Conservation (phyloP, 345 rosid genomes). For the Populus alba region DNA sequence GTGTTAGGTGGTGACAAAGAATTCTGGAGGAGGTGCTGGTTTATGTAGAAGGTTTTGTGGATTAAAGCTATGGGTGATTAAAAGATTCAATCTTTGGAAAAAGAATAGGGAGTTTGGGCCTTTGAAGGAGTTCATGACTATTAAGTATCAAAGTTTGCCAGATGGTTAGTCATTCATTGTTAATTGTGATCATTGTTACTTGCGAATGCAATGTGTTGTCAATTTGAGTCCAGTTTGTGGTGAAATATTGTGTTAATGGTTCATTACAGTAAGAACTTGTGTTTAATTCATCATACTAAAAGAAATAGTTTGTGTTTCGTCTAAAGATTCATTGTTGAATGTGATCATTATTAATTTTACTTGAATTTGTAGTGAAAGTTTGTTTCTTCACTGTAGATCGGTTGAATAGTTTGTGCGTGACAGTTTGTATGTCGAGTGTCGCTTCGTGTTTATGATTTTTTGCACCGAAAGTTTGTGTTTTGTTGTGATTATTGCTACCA, state of each 20-base stretch:
- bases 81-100: conserved; percentile 37
- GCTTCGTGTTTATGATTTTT: background rate
- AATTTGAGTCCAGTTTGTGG: background rate
- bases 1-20: conserved; percentile 32
- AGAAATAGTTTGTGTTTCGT: background rate
- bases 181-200: background rate
- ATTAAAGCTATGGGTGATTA: conserved; percentile 40
- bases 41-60: conserved; percentile 44
- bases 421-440: background rate
- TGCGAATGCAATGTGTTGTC: background rate
- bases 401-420: background rate
- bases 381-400: background rate
- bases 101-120: conserved; percentile 24
- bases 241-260: background rate
- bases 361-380: background rate
- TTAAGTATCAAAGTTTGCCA: conserved; percentile 26
- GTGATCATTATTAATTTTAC: background rate
- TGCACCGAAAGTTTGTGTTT: background rate
- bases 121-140: conserved; percentile 33
- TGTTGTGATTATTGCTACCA: background rate
- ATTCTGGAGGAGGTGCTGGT: conserved; percentile 35
- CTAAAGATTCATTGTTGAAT: background rate
- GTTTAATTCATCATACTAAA: background rate
- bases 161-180: conserved; percentile 22
- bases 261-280: background rate